Percentiles rank a stretch among this genome's conserved stretches.
Evolutionary conservation across 768 basidiomycete species (phyloP).

Genomic region (Lentinus tigrinus): DNA sequence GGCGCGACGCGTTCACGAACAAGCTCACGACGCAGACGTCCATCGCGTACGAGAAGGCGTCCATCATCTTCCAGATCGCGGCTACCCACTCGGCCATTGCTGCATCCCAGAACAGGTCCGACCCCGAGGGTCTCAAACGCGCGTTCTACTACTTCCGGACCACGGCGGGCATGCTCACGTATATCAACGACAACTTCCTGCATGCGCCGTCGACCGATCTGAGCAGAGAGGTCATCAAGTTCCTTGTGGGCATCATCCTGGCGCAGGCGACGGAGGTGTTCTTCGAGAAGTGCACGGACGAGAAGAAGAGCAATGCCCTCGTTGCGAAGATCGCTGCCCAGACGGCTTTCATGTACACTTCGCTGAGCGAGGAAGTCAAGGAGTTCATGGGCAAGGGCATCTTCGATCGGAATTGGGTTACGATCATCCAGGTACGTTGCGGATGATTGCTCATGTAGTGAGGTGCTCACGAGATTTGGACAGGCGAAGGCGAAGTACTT

Average conservation of each 20-base stretch:
- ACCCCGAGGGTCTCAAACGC: conserved; percentile 90
- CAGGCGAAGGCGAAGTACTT: conserved; percentile 94
- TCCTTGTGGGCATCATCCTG: conserved; percentile 81
- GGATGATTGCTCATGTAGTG: too few relatives aligned
- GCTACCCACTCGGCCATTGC: conserved; percentile 92
- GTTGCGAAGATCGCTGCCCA: conserved; percentile 85
- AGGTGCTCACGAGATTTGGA: neutral
- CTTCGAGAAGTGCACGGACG: conserved; percentile 90
- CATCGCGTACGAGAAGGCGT: conserved; percentile 97
- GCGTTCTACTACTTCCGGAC: conserved; percentile 90
- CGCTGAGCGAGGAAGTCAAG: conserved; percentile 88
- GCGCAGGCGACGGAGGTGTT: conserved; percentile 97
- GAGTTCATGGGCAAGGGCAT: conserved; percentile 97
- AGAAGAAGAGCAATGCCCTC: conserved; percentile 81
- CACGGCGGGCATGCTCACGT: conserved; percentile 94
- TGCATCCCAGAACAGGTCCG: conserved; percentile 76
- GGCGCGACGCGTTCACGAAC: conserved; percentile 95
- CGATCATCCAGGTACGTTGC: conserved; percentile 67
- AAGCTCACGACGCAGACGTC: conserved; percentile 94
- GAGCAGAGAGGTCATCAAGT: conserved; percentile 91
- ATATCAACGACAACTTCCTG: conserved; percentile 99
- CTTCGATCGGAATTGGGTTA: conserved; percentile 93
- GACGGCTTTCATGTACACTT: conserved; percentile 75
- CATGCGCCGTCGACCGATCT: conserved; percentile 97
- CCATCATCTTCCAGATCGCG: conserved; percentile 94